These are phyloP conservation scores for Pichia sp. DNA, from an alignment of 1,139 yeast genomes.

Conservation along the genomic window DNA sequence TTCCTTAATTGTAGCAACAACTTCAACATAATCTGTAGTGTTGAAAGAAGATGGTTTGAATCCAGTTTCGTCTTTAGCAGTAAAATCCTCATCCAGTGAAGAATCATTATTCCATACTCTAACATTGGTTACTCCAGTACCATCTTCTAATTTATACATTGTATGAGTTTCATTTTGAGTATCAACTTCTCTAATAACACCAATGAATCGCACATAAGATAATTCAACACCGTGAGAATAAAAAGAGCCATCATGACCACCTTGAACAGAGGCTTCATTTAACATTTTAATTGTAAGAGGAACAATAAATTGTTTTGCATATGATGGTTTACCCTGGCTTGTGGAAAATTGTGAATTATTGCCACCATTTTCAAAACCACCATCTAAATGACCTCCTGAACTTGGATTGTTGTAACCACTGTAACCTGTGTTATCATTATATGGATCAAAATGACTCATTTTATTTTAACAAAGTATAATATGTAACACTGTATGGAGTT, in stretches of 20 bases:
- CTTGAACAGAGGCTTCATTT: slow-evolving; percentile 51
- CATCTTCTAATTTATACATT: slow-evolving; percentile 67
- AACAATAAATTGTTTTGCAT: slow-evolving; percentile 44
- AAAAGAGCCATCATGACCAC: slow-evolving; percentile 71
- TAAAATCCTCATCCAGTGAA: slow-evolving; percentile 19
- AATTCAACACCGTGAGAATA: slow-evolving; percentile 52
- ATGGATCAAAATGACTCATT: slow-evolving; percentile 28
- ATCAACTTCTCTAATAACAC: slow-evolving; percentile 45
- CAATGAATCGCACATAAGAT: slow-evolving; percentile 46
- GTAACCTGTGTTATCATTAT: slow-evolving; percentile 25
- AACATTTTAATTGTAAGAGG: slow-evolving; percentile 85
- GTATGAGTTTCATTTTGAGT: slow-evolving; percentile 47
- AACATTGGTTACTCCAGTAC: slow-evolving; percentile 71
- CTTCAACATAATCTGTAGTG: slow-evolving; percentile 54
- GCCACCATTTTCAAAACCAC: slow-evolving; percentile 15
- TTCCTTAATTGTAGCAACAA: slow-evolving; percentile 67
- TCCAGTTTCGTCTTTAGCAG: slow-evolving; percentile 18
- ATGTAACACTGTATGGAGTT: neutral
- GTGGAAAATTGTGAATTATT: slow-evolving; percentile 19
- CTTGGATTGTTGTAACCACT: slow-evolving; percentile 4
- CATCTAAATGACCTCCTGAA: slow-evolving; percentile 19
- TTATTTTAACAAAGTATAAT: neutral
- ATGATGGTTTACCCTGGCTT: slow-evolving; percentile 22
- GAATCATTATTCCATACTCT: slow-evolving; percentile 61
- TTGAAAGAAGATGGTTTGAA: slow-evolving; percentile 19